Evolutionary conservation across 139 green algal species (phyloP).

Genomic region (Chlamydomonas schloesseri): DNA sequence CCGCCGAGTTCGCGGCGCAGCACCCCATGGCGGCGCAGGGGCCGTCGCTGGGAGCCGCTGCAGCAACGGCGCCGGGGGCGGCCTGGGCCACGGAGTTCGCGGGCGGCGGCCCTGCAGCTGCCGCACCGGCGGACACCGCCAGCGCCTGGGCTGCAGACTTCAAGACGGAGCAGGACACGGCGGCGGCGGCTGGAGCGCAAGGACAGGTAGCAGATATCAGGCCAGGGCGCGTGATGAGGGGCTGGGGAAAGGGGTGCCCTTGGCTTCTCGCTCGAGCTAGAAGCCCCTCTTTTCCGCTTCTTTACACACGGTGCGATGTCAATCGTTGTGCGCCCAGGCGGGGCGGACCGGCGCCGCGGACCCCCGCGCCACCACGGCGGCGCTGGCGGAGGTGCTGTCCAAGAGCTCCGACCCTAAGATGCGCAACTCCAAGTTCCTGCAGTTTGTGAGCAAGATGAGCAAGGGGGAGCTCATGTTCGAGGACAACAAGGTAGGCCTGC

Average conservation of each 20-base stretch:
- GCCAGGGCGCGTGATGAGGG: no score
- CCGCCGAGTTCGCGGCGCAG: slow-evolving; percentile 56
- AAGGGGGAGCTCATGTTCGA: slow-evolving; percentile 87
- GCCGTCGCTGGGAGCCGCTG: not conserved
- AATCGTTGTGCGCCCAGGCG: not conserved
- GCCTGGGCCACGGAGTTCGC: slow-evolving; percentile 16
- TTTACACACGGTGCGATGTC: no score
- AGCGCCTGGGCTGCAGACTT: slow-evolving; percentile 65
- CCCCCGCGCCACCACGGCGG: slow-evolving; percentile 58
- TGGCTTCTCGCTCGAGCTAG: no score
- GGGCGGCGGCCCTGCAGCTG: not conserved
- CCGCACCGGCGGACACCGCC: not conserved
- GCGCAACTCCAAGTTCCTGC: slow-evolving; percentile 90
- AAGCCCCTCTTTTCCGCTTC: no score
- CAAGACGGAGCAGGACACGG: slow-evolving; percentile 24
- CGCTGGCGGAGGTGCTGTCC: slow-evolving; percentile 68
- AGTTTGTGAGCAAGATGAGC: slow-evolving; percentile 97
- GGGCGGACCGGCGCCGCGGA: not conserved
- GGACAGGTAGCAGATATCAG: no score
- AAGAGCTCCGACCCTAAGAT: slow-evolving; percentile 86
- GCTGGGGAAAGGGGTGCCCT: no score
- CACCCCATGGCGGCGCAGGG: not conserved
- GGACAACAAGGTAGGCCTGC: slow-evolving; percentile 79
- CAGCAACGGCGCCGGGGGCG: not conserved
- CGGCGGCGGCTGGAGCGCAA: not conserved